These are phyloP conservation scores for Immersiella caudata DNA, from an alignment of 495 filamentous ascomycete genomes.

Conservation along the genomic window DNA sequence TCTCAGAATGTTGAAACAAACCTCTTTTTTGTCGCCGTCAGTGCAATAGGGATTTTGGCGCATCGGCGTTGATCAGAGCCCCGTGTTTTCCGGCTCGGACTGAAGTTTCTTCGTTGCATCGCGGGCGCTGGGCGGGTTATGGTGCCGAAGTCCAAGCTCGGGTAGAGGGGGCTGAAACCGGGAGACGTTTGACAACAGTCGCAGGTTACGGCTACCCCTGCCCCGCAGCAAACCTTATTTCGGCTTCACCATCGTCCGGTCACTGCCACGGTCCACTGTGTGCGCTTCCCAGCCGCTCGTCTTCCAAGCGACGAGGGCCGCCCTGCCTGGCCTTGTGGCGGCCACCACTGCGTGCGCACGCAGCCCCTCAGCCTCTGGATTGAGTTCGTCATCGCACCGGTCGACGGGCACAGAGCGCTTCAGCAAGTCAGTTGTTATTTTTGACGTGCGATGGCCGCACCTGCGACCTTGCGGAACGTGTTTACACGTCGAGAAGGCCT, in stretches of 20 bases:
- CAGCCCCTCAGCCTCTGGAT: slow-evolving; percentile 10
- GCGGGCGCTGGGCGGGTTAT: background rate
- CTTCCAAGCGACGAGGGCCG: slow-evolving; percentile 3
- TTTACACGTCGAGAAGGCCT: background rate
- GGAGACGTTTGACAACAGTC: slow-evolving; percentile 35
- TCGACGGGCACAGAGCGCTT: background rate
- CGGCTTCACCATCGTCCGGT: slow-evolving; percentile 35
- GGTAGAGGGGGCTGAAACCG: slow-evolving; percentile 31
- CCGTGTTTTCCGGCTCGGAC: background rate
- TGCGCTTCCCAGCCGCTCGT: background rate
- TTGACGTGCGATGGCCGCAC: background rate
- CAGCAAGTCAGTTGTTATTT: background rate
- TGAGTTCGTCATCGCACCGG: slow-evolving; percentile 17
- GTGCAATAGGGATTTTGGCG: background rate
- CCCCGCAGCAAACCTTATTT: slow-evolving; percentile 35
- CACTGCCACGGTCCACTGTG: background rate
- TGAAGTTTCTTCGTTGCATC: background rate
- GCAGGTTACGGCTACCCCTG: slow-evolving; percentile 29
- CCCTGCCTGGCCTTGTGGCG: slow-evolving; percentile 13
- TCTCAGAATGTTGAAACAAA: slow-evolving; percentile 5
- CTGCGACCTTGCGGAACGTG: background rate
- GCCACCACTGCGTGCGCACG: slow-evolving; percentile 10
- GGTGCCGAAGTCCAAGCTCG: slow-evolving; percentile 8
- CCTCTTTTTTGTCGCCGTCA: background rate
- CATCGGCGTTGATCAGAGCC: background rate